Evolutionary conservation across 1,284 basidiomycete species (phyloP).

Genomic region (Gymnopus androsaceus): DNA sequence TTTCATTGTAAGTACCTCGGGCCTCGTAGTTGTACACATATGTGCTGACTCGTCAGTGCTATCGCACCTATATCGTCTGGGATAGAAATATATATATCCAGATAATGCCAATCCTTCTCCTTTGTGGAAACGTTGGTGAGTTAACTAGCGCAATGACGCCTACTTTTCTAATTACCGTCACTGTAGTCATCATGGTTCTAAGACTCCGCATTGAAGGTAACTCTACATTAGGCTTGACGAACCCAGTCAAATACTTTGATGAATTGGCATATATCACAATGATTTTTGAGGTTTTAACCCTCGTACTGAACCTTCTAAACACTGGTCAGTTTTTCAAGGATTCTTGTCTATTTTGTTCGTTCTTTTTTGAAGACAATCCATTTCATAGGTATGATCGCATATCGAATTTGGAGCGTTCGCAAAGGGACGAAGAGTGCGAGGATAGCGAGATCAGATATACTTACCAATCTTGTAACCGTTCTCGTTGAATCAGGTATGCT

Average conservation of each 20-base stretch:
- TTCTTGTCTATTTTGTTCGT: neutral
- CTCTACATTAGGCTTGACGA: neutral
- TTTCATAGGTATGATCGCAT: neutral
- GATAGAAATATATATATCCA: neutral
- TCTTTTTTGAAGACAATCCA: neutral
- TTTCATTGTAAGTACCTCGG: neutral
- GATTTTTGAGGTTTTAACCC: neutral
- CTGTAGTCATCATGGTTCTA: neutral
- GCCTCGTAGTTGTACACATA: neutral
- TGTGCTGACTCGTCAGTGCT: neutral
- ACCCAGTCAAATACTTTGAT: neutral
- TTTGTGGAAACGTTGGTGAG: neutral
- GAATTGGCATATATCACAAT: neutral
- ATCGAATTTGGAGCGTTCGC: constrained; percentile 1
- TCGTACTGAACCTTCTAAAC: neutral
- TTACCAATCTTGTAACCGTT: neutral
- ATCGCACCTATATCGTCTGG: constrained; percentile 1
- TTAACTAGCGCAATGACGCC: neutral
- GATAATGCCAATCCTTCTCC: neutral
- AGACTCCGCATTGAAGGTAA: neutral
- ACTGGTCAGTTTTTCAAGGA: neutral
- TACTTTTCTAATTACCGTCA: neutral
- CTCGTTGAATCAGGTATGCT: neutral
- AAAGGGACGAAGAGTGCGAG: neutral
- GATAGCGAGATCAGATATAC: neutral